Evolutionary conservation across 345 rosid genomes (phyloP).

Genomic region (Raphanus sativus): DNA sequence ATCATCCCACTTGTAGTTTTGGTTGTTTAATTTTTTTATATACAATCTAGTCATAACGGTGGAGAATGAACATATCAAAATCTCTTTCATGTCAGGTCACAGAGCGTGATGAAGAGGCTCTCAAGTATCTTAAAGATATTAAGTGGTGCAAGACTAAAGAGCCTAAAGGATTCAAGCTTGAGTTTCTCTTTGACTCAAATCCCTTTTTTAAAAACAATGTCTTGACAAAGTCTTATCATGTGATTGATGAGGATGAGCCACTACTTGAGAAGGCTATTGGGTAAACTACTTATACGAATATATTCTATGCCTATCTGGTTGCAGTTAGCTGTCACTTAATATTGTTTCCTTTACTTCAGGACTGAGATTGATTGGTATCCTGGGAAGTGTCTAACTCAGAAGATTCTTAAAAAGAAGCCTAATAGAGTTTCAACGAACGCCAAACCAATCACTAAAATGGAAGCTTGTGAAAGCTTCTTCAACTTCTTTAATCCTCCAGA

Average conservation of each 20-base stretch:
- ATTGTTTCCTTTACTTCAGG: slow-evolving; percentile 38
- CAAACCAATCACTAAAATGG: slow-evolving; percentile 75
- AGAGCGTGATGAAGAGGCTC: slow-evolving; percentile 88
- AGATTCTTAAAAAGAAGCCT: slow-evolving; percentile 86
- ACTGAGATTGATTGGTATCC: slow-evolving; percentile 92
- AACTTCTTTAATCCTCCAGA: slow-evolving; percentile 87
- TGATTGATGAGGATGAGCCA: slow-evolving; percentile 95
- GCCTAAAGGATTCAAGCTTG: slow-evolving; percentile 93
- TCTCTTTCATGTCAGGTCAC: slow-evolving; percentile 48
- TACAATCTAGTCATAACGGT: background rate
- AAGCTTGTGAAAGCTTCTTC: slow-evolving; percentile 84
- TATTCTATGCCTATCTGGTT: slow-evolving; percentile 4
- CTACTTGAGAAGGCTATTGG: slow-evolving; percentile 86
- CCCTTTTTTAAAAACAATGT: slow-evolving; percentile 74
- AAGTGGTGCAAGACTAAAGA: slow-evolving; percentile 74
- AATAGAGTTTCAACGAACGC: slow-evolving; percentile 69
- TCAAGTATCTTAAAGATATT: slow-evolving; percentile 72
- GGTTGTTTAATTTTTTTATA: background rate
- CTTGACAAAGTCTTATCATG: slow-evolving; percentile 83
- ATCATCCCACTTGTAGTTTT: background rate
- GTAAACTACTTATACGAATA: slow-evolving; percentile 38
- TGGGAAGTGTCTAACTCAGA: slow-evolving; percentile 88
- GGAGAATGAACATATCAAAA: background rate
- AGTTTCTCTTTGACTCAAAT: slow-evolving; percentile 73
- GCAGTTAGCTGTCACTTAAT: background rate